Conservation (phyloP, 129 eudicot genomes). For the Gnaphalium uliginosum region DNA sequence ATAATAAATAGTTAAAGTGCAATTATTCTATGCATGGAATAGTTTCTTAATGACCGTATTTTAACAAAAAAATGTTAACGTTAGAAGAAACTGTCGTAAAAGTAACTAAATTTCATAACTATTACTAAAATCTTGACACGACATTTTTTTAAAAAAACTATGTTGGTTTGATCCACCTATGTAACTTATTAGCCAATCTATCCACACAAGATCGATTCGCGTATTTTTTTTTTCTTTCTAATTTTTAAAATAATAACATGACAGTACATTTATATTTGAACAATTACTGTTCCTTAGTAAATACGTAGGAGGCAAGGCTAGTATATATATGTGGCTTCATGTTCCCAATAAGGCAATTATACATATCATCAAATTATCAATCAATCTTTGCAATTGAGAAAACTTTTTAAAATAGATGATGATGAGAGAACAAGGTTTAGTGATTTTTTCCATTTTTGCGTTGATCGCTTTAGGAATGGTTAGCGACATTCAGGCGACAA, state of each 20-base stretch:
- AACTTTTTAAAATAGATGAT: constrained; percentile 7
- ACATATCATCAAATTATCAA: constrained; percentile 11
- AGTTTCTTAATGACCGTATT: no score
- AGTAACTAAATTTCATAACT: background rate
- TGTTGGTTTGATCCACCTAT: background rate
- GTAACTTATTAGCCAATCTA: background rate
- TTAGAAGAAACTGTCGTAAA: background rate
- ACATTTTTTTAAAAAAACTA: background rate
- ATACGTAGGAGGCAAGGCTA: constrained; percentile 15
- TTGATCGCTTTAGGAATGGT: constrained; percentile 33
- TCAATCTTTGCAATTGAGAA: constrained; percentile 6
- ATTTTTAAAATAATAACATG: background rate
- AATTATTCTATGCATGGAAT: no score
- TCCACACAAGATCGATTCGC: background rate
- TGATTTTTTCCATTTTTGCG: constrained; percentile 31
- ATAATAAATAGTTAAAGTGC: background rate
- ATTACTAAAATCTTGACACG: background rate
- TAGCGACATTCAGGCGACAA: constrained; percentile 48
- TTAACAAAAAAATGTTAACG: background rate
- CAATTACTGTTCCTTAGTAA: constrained; percentile 11
- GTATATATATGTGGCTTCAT: constrained; percentile 26
- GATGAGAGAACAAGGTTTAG: constrained; percentile 39
- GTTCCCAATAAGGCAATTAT: constrained; percentile 25
- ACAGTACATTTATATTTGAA: constrained; percentile 8
- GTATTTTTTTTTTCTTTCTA: background rate